Evolutionary conservation across 495 filamentous ascomycete species (phyloP), one percentile per base, ranked within the genome.

Genomic region (Xylaria curta): DNA sequence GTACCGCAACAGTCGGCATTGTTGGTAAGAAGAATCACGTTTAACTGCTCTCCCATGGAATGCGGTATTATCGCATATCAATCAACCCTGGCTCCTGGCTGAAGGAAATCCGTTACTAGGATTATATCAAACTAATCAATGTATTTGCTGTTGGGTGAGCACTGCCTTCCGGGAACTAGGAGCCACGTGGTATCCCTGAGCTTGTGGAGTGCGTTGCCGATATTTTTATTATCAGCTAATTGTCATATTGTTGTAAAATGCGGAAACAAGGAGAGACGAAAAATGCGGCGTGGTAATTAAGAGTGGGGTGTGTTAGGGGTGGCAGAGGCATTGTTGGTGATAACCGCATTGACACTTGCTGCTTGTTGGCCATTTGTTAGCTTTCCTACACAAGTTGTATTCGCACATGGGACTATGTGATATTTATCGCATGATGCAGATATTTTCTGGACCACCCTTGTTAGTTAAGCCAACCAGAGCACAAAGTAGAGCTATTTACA

Each of bases 371-470:
- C 24, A 19, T 60, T 53, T 53, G 58, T 54, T 63, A 33, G 68
- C n/a, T n/a, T 53, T 49, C 46, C 44, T 63, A 60, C 28, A 53
- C 46, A 58, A 21, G 49, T 56, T 68, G 51, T n/a, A 59, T 59
- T 68, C n/a, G 24, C 13, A 58, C 53, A 42, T 47, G 44, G 28
- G 69, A 66, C 46, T 71, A 40, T 28, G 38, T 53, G 51, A 66
- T 71, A 66, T 66, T 40, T 71, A 40, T 66, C 68, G 60, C 59
- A 70, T 70, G 6, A 70, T 64, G 59, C 59, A 64, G 58, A 70
- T 49, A 71, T 64, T 66, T 71, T 65, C 61, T 65, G 69, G 60
- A 71, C 69, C 69, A 71, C 38, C 60, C 65, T 71, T 28, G 69
- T 71, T 71, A 71, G 49, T 51, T 66, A 66, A 21, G 33, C 53